These are phyloP conservation scores for Paraphoma sp. DNA, from an alignment of 2,329 filamentous ascomycete species.

Conservation along the genomic window DNA sequence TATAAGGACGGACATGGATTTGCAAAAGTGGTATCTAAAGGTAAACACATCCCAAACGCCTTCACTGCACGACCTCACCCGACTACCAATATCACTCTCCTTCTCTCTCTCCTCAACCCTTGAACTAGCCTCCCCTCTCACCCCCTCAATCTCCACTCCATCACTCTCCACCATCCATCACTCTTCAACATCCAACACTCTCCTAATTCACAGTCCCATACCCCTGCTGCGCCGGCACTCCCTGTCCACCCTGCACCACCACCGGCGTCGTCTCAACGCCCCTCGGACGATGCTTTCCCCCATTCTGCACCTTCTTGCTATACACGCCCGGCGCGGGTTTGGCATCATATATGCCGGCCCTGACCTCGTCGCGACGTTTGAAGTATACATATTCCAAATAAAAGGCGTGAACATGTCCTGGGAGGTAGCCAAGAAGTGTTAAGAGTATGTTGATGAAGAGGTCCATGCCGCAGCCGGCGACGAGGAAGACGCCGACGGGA, in stretches of 20 bases:
- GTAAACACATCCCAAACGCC: not conserved
- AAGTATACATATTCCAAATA: conserved; percentile 86
- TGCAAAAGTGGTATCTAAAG: not conserved
- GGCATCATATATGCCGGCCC: conserved; percentile 62
- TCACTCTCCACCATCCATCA: not conserved
- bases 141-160: not conserved
- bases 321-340: conserved; percentile 72
- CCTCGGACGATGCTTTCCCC: conserved; percentile 51
- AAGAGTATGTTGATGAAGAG: conserved; percentile 57
- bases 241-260: not conserved
- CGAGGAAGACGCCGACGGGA: conserved; percentile 56
- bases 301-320: conserved; percentile 74
- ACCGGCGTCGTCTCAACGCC: not conserved
- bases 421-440: conserved; percentile 66
- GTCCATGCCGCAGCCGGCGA: conserved; percentile 58
- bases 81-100: not conserved
- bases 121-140: not conserved
- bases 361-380: conserved; percentile 70
- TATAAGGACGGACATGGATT: not conserved
- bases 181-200: not conserved
- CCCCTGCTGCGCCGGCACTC: conserved; percentile 11
- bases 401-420: conserved; percentile 79
- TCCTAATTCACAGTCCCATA: conserved; percentile 1
- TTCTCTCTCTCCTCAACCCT: not conserved
- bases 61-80: not conserved